Base-by-base conservation (phyloP, 2,329 filamentous ascomycete genomes). In the Botryosphaeria agaves region DNA sequence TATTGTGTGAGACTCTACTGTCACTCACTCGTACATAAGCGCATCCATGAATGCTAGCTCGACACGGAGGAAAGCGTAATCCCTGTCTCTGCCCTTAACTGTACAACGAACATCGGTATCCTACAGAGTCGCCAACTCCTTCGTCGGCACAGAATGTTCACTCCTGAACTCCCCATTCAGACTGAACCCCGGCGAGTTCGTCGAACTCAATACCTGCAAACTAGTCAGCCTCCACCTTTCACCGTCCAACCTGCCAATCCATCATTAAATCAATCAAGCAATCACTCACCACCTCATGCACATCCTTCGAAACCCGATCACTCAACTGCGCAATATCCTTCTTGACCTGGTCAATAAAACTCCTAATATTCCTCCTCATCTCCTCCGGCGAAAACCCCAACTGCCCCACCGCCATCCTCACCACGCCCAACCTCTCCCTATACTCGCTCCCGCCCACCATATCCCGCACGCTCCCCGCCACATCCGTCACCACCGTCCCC, bases 361-460 rank as follows among this genome's bases (percentile, higher is more conserved):
- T 62, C 56, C 76, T 78, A 51, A 98, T 67, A 51, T 98, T 98
- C 39, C 72, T 72, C 48, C 76, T 71, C 57, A 98, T 57, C 66
- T 89, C 73, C 44, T 89, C 75, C 3, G 89, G 84, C 5, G 82
- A 81, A 57, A 92, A 92, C 1, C 72, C 78, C 48, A 98, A 56
- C 57, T 94, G 84, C 4, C 87, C 89, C 37, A 98, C 70, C n/a
- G 84, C 76, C 64, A 95, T 70, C 35, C 85, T 68, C 32, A 98
- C 71, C 18, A 89, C 81, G 11, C 84, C 89, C 40, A 75, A 56
- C 41, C 77, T 69, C 61, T 98, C 89, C 48, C 83, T 73, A 59
- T 93, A 98, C 42, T 85, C 74, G 31, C 76, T 80, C 32, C 76
- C 82, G 37, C 87, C 84, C 9, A 83, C 72, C 55, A 93, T 73